Evolutionary conservation across 2,329 filamentous ascomycete species (phyloP), one percentile per base, ranked within the genome.

Genomic region (Periconia digitata): DNA sequence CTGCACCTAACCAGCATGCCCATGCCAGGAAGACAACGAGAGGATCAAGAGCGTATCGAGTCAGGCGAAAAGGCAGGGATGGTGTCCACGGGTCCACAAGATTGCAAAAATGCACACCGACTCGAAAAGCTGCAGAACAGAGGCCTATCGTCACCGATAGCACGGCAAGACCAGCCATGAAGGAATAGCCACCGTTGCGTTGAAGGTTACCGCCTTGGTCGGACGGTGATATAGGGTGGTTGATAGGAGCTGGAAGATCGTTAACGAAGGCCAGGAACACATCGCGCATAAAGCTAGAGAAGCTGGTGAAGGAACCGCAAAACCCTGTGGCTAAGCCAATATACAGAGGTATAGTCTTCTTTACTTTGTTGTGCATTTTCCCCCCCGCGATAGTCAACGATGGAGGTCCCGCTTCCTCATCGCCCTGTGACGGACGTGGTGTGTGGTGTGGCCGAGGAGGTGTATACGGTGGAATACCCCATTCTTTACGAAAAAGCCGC

Each of bases 291-390:
- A 95, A 95, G 17, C 86, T 85, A 0, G 91, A 95, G 71, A 96
- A 96, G 8, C 87, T 92, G 0, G 92, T 96, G 63, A 94, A 89
- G 56, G 88, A 92, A 53, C 92, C 90, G 62, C 90, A 95, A 70
- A 94, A 94, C 10, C 88, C 92, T 0, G 88, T 95, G 0, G 89
- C 83, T 6, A 96, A 81, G 43, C 89, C 92, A 49, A 95, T 87
- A 65, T 95, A 96, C 0, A 96, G 77, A 0, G 92, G 92, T 22
- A 95, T 87, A 0, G 88, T 89, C 75, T 95, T 95, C 67, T 96
- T 96, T 21, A 69, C 78, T 63, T 85, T 75, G 6, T 51, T 55
- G 39, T 74, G 69, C 6, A 66, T 59, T 47, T 64, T 69, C n/a
- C 56, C 51, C 7, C 81, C 58, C n/a, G 79, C 80, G 4, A 76